These are phyloP conservation scores for Tetrahymena borealis DNA, from an alignment of 73 alveolate genomes.

Conservation along the genomic window DNA sequence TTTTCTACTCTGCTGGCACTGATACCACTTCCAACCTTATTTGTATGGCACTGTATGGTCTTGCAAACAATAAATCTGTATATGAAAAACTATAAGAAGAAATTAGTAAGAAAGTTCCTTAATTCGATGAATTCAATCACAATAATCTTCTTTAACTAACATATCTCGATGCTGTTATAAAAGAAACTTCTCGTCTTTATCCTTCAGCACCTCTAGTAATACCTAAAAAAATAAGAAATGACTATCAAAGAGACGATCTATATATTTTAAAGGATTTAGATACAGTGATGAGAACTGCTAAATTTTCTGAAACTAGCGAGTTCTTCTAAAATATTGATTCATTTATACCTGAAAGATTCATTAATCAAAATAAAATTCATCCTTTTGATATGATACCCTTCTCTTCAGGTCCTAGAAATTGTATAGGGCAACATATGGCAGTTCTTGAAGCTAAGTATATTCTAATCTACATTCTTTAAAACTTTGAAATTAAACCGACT, in stretches of 20 bases:
- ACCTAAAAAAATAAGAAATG: background rate
- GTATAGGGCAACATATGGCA: conserved; percentile 39
- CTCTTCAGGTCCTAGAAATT: conserved; percentile 26
- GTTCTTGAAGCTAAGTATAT: conserved; percentile 6
- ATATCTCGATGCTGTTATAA: background rate
- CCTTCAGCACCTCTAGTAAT: background rate
- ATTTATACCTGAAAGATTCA: conserved; percentile 25
- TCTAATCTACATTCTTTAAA: background rate
- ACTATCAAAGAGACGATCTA: background rate
- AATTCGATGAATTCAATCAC: background rate
- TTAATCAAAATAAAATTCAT: conserved; percentile 1
- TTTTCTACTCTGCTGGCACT: conserved; percentile 33
- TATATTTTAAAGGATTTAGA: background rate
- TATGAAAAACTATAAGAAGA: conserved; percentile 6
- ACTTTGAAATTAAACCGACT: background rate
- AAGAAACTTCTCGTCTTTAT: background rate
- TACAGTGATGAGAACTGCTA: background rate
- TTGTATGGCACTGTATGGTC: conserved; percentile 8
- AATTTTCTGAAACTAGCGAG: background rate
- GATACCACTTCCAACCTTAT: conserved; percentile 27
- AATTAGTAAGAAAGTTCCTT: background rate
- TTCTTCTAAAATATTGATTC: background rate
- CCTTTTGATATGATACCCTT: conserved; percentile 15
- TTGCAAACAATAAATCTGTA: background rate
- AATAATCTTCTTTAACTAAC: background rate